Base-by-base conservation (phyloP, 176 grass and related monocot genomes). In the Ensete glaucum region DNA sequence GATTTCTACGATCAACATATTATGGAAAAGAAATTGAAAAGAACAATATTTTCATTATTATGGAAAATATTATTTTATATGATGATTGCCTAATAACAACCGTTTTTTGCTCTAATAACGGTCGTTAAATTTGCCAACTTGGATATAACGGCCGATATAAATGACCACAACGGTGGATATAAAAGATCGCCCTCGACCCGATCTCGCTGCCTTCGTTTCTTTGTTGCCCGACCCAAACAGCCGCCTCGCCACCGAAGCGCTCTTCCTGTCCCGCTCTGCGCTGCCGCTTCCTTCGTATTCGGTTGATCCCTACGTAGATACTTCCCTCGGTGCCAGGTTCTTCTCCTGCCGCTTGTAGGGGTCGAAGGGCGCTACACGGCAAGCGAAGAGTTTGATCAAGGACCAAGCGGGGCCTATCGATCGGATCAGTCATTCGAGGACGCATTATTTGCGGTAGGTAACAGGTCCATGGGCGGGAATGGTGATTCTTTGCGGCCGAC, bases 361-460 rank as follows among this genome's bases (percentile, higher is more conserved):
- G 26, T 62, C 34, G 15, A 51, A 17, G 59, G 73, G 63, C 53
- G 54, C 50, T 1, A 74, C 25, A 7, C 67, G 81, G 19, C 85
- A 91, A 66, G 72, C 78, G 26, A 90, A 83, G 80, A 90, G 90
- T 82, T 83, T 93, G 54, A 82, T 89, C 53, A 90, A 93, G 10
- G 94, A 93, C 76, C 84, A 98, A 76, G 94, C 87, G 9, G 90
- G 91, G 53, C 90, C 93, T 50, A 91, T 86, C 75, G 90, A 98
- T 73, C 91, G 88, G 94, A 53, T 93, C 68, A 81, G 86, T 25
- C 88, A 98, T 75, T 76, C 93, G 48, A 89, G 88, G 80, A 87
- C 74, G 49, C 86, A 91, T 70, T 91, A 82, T 19, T 84, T 87
- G 52, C 77, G 87, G 71, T 73, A 86, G 21, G 79, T 79, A 43